These are phyloP conservation scores for Malassezia nana DNA, from an alignment of 1,284 basidiomycete genomes.

Conservation along the genomic window DNA sequence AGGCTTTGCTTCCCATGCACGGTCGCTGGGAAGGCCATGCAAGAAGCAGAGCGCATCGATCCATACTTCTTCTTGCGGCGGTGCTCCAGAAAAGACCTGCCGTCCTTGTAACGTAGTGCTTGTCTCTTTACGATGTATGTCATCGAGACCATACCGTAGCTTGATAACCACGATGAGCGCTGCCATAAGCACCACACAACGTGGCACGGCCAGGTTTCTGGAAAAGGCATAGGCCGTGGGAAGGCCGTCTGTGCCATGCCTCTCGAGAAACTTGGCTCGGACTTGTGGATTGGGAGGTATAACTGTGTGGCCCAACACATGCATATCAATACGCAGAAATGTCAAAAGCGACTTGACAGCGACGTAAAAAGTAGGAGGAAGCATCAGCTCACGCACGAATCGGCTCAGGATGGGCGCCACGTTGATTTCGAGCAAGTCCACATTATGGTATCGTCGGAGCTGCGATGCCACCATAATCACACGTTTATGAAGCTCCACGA, in stretches of 20 bases:
- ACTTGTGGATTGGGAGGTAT: neutral
- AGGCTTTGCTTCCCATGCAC: neutral
- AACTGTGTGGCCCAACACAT: constrained; percentile 1
- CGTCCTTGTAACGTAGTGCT: constrained; percentile 15
- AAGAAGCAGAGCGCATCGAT: constrained; percentile 3
- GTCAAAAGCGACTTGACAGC: constrained; percentile 23
- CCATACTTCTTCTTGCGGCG: constrained; percentile 2
- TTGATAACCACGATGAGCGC: constrained; percentile 45
- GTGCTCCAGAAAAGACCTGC: constrained; percentile 50
- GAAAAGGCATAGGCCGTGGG: constrained; percentile 9
- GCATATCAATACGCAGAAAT: constrained; percentile 17
- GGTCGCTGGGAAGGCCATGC: neutral
- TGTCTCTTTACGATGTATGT: constrained; percentile 18
- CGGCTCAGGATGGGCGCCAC: constrained; percentile 70
- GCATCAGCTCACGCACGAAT: constrained; percentile 60
- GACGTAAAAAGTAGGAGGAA: constrained; percentile 57
- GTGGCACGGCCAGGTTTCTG: constrained; percentile 55
- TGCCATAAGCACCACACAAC: constrained; percentile 64
- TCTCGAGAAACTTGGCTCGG: neutral
- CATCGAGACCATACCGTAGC: constrained; percentile 42
- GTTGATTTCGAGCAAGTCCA: constrained; percentile 69
- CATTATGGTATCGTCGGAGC: constrained; percentile 54
- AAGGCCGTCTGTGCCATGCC: neutral
- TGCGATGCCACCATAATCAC: constrained; percentile 58
- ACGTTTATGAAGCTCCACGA: constrained; percentile 56